Evolutionary conservation across 139 green algal genomes (phyloP).

Genomic region (Chlamydomonas eustigma): DNA sequence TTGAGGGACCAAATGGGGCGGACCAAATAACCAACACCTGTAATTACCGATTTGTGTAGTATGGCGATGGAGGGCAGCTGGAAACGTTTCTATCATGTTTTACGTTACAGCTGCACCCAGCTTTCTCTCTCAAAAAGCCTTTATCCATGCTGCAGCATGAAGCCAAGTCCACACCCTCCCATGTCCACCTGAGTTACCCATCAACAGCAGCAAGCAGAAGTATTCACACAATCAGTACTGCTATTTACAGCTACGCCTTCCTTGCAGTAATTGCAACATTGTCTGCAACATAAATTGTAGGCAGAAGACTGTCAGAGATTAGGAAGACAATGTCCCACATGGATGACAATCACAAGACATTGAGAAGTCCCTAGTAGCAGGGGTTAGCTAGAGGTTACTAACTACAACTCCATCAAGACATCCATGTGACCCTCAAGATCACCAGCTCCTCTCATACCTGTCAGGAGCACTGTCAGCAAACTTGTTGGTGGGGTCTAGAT

Average conservation of each 20-base stretch:
- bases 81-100: conserved; percentile 7
- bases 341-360: not conserved
- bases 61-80: conserved; percentile 42
- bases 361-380: no score
- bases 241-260: not conserved
- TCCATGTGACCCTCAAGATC: not conserved
- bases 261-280: not conserved
- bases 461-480: conserved; percentile 34
- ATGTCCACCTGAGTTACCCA: conserved; percentile 41
- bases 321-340: not conserved
- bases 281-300: not conserved
- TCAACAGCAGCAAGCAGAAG: not conserved
- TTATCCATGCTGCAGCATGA: conserved; percentile 35
- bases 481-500: conserved; percentile 48
- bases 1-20: no score
- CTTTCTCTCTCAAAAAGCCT: conserved; percentile 17
- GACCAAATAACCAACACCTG: no score
- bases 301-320: not conserved
- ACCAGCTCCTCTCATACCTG: conserved; percentile 1
- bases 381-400: no score
- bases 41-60: conserved; percentile 45
- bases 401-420: not conserved
- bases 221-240: conserved; percentile 1
- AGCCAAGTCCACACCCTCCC: conserved; percentile 47
- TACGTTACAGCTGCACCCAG: conserved; percentile 44